Evolutionary conservation across 495 filamentous ascomycete species (phyloP).

Genomic region (Penicillium daleae): DNA sequence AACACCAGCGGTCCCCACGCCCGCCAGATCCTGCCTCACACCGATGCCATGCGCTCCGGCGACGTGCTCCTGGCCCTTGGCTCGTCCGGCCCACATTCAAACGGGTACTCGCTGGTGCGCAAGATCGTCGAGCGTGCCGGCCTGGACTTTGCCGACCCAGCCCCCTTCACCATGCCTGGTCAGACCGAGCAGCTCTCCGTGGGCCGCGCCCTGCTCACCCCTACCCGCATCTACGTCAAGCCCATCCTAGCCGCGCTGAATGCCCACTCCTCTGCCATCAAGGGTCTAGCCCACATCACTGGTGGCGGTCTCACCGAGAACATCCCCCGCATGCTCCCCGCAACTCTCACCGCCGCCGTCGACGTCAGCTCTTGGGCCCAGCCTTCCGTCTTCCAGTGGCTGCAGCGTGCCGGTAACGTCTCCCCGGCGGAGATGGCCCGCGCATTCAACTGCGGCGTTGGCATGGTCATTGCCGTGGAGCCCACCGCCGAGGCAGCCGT

Average conservation of each 20-base stretch:
- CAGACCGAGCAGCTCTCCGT: conserved; percentile 48
- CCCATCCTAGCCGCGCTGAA: conserved; percentile 64
- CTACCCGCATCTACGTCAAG: conserved; percentile 82
- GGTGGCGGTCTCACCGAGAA: conserved; percentile 92
- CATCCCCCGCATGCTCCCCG: conserved; percentile 88
- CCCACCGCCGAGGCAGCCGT: conserved; percentile 28
- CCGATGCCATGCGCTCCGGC: conserved; percentile 71
- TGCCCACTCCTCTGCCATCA: conserved; percentile 64
- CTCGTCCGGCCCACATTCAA: conserved; percentile 87
- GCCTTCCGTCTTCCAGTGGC: conserved; percentile 80
- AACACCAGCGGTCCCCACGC: conserved; percentile 53
- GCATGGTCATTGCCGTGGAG: conserved; percentile 85
- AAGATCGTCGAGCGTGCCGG: conserved; percentile 76
- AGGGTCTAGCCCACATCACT: conserved; percentile 95
- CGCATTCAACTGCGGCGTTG: conserved; percentile 93
- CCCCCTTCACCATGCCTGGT: conserved; percentile 70
- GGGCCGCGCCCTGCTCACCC: conserved; percentile 75
- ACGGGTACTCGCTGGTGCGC: conserved; percentile 92
- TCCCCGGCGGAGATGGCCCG: conserved; percentile 76
- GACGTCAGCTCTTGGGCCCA: conserved; percentile 72
- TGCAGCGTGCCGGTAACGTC: conserved; percentile 77
- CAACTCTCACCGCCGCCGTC: conserved; percentile 72
- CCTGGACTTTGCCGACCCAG: conserved; percentile 67
- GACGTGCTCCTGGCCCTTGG: conserved; percentile 84
- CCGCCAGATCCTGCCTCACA: conserved; percentile 71